A percentile compares a stretch with the other conserved stretches of the same genome.
Evolutionary conservation across 2,329 filamentous ascomycete species (phyloP).

Genomic region (Fusarium scirpi): DNA sequence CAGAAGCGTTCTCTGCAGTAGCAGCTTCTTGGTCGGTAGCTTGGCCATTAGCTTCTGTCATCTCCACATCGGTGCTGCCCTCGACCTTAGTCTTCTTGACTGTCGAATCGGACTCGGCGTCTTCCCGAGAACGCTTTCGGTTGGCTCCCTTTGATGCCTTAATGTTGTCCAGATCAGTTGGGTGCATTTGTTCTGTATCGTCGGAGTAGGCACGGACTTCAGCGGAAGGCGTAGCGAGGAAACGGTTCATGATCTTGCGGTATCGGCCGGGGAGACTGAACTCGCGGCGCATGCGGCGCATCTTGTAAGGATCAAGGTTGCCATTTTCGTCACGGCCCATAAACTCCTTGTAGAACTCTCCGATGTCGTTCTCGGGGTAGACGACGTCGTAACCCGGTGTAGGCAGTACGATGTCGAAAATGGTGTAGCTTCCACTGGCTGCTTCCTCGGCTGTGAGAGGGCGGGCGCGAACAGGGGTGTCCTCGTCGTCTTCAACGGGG

Average conservation of each 20-base stretch:
- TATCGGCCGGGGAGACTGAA: conserved; percentile 91
- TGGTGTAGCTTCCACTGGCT: conserved; percentile 77
- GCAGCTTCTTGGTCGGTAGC: conserved; percentile 11
- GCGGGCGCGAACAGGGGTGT: conserved; percentile 69
- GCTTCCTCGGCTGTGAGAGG: conserved; percentile 82
- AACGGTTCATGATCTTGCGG: conserved; percentile 82
- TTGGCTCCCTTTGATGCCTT: conserved; percentile 52
- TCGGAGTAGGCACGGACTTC: conserved; percentile 77
- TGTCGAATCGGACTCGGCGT: conserved; percentile 27
- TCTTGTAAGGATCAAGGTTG: conserved; percentile 81
- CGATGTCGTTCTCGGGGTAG: conserved; percentile 87
- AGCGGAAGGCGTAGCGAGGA: conserved; percentile 72
- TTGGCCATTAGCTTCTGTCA: conserved; percentile 24
- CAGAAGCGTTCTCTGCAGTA: conserved; percentile 5
- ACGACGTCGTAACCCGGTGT: conserved; percentile 91
- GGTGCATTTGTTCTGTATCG: conserved; percentile 85
- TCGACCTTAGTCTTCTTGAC: conserved; percentile 47
- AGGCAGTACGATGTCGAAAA: conserved; percentile 91
- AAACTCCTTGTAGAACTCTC: conserved; percentile 85
- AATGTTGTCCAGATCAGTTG: conserved; percentile 84
- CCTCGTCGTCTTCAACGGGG: conserved; percentile 57
- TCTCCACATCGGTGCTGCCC: conserved; percentile 33
- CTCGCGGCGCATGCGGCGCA: conserved; percentile 88
- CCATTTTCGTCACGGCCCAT: conserved; percentile 87
- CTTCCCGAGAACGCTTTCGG: conserved; percentile 40